phyloP scores from a whole-genome alignment of 768 basidiomycete genomes.

The Panellus pusillus region DNA sequence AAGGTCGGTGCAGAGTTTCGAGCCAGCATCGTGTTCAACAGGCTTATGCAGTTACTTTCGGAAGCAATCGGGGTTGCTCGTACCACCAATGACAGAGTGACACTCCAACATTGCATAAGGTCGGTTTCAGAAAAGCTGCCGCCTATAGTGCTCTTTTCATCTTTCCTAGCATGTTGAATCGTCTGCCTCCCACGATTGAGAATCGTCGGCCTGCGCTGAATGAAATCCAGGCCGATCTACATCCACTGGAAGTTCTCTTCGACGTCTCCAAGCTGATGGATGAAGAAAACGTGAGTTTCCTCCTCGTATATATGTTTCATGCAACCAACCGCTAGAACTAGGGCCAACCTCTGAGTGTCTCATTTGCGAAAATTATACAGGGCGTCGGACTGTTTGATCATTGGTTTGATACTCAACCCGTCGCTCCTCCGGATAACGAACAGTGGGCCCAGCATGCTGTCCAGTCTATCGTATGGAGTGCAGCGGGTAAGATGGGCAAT shows the following conservation, averaged over 20 bases:
- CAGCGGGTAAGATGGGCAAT: conserved; percentile 50
- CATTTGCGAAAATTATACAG: conserved; percentile 68
- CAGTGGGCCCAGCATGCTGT: conserved; percentile 75
- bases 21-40: conserved; percentile 2
- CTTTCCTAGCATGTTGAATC: conserved; percentile 62
- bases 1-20: conserved; percentile 31
- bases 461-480: conserved; percentile 71
- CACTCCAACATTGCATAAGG: conserved; percentile 82
- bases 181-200: conserved; percentile 55
- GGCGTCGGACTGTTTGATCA: conserved; percentile 70
- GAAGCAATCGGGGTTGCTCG: conserved; percentile 82
- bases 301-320: neutral
- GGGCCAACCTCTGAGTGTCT: conserved; percentile 70
- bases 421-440: conserved; percentile 51
- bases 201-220: conserved; percentile 56
- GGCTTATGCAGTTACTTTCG: conserved; percentile 52
- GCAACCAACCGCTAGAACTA: conserved; percentile 25
- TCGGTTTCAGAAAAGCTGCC: conserved; percentile 24
- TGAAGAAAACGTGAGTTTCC: conserved; percentile 52
- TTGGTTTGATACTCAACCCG: conserved; percentile 61
- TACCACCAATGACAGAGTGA: conserved; percentile 66
- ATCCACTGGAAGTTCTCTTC: conserved; percentile 74
- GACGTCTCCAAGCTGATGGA: conserved; percentile 78
- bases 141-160: neutral
- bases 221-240: conserved; percentile 72